phyloP scores from a whole-genome alignment of 805 yeast species.

The Kodamaea jinghongensis region DNA sequence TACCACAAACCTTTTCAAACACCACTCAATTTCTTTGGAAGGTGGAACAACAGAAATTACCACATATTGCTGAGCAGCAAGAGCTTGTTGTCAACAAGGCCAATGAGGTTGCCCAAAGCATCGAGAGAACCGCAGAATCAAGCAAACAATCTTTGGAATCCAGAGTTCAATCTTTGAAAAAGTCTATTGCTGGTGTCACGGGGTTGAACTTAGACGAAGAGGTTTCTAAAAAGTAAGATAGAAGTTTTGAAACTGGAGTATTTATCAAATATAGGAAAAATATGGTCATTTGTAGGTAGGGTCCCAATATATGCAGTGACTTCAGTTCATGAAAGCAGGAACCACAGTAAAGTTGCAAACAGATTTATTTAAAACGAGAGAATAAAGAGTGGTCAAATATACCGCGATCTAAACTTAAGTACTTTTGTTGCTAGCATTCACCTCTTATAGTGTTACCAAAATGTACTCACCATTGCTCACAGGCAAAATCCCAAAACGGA shows the following conservation, averaged over 20 bases:
- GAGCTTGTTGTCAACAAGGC: constrained; percentile 46
- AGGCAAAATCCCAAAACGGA: no score
- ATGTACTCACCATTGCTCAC: no score
- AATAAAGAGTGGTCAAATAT: no score
- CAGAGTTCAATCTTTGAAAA: constrained; percentile 39
- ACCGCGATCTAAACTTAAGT: no score
- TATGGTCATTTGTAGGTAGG: no score
- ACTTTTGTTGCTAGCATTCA: no score
- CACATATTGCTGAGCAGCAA: constrained; percentile 64
- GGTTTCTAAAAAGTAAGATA: constrained; percentile 45
- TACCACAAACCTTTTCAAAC: constrained; percentile 70
- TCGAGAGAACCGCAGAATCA: constrained; percentile 42
- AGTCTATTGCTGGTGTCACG: constrained; percentile 51
- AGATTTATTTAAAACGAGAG: no score
- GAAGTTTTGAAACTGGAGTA: neutral
- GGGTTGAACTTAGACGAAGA: constrained; percentile 68
- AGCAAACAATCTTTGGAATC: constrained; percentile 37
- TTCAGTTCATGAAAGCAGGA: no score
- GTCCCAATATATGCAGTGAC: no score
- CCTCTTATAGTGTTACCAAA: no score
- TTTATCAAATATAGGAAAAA: neutral
- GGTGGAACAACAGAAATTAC: constrained; percentile 58
- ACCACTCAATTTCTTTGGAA: constrained; percentile 56
- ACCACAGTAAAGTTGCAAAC: no score
- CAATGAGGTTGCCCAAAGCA: constrained; percentile 39